phyloP scores from a whole-genome alignment of 306 rosid genomes.

The Sesbania bispinosa region DNA sequence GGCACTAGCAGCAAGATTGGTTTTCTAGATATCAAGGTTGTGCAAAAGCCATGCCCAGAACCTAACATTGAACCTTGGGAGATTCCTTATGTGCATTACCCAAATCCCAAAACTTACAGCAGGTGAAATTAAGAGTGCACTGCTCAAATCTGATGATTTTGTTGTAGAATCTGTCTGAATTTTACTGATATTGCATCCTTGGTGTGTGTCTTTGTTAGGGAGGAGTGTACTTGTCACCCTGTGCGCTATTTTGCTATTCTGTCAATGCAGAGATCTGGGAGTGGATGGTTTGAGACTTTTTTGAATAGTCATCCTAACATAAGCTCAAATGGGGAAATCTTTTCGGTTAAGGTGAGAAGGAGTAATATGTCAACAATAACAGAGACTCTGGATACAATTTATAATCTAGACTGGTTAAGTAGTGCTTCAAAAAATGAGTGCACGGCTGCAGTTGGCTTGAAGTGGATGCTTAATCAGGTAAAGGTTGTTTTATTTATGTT shows the following conservation, averaged over 20 bases:
- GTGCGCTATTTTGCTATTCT: constrained; percentile 81
- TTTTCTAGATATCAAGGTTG: constrained; percentile 46
- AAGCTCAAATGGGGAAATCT: constrained; percentile 96
- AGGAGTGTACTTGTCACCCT: constrained; percentile 84
- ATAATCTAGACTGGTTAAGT: constrained; percentile 85
- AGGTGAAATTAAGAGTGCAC: constrained; percentile 45
- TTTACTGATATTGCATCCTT: constrained; percentile 25
- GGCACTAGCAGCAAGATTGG: constrained; percentile 50
- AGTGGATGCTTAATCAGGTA: constrained; percentile 99
- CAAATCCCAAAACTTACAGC: constrained; percentile 76
- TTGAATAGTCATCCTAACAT: constrained; percentile 85
- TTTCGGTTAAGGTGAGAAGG: constrained; percentile 87
- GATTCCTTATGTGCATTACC: constrained; percentile 74
- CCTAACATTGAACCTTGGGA: constrained; percentile 68
- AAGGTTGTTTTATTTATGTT: constrained; percentile 20
- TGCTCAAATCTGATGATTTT: constrained; percentile 15
- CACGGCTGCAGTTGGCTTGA: constrained; percentile 95
- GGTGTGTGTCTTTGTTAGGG: constrained; percentile 47
- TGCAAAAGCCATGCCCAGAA: constrained; percentile 64
- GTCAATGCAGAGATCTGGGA: constrained; percentile 98
- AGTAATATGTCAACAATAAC: constrained; percentile 74
- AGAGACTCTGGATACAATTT: constrained; percentile 80
- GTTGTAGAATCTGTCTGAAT: constrained; percentile 18
- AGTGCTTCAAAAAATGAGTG: constrained; percentile 98
- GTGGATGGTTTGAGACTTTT: constrained; percentile 99